A percentile compares a stretch with the other conserved stretches of the same genome.
Conservation (phyloP, 2,329 filamentous ascomycete genomes). For the Chlorencoelia australis region DNA sequence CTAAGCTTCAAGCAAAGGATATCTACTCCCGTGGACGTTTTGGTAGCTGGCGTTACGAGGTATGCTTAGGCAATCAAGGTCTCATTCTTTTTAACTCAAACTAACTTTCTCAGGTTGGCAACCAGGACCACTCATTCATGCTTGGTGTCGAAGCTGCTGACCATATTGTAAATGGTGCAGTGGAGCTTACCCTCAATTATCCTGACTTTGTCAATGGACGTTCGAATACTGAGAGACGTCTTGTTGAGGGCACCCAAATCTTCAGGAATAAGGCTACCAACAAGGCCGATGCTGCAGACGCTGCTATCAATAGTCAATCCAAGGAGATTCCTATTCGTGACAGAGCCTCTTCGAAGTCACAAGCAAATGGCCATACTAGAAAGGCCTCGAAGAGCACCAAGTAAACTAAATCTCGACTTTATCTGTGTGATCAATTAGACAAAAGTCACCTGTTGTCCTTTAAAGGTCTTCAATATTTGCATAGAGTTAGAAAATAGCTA, state of each 20-base stretch:
- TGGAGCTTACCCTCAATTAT: constrained; percentile 69
- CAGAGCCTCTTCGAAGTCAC: constrained; percentile 27
- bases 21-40: constrained; percentile 96
- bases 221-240: constrained; percentile 30
- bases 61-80: too few species aligned
- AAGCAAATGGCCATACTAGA: constrained; percentile 26
- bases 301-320: constrained; percentile 25
- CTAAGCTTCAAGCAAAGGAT: constrained; percentile 80
- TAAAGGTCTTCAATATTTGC: too few species aligned
- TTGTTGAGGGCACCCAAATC: constrained; percentile 28
- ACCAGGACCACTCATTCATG: constrained; percentile 72
- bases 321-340: constrained; percentile 20
- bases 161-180: constrained; percentile 61
- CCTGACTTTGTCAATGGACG: constrained; percentile 61
- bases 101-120: constrained; percentile 41
- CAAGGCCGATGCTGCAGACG: constrained; percentile 25
- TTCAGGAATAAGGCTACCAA: constrained; percentile 23
- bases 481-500: too few species aligned
- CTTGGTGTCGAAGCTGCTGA: constrained; percentile 66
- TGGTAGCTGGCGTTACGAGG: constrained; percentile 96
- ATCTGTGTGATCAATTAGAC: too few species aligned
- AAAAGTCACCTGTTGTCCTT: too few species aligned
- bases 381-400: constrained; percentile 29
- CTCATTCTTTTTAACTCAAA: background rate
- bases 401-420: too few species aligned